Evolutionary conservation across 129 eudicot genomes (phyloP), one percentile per base, ranked within the genome.

Genomic region (Scalesia atractyloides): DNA sequence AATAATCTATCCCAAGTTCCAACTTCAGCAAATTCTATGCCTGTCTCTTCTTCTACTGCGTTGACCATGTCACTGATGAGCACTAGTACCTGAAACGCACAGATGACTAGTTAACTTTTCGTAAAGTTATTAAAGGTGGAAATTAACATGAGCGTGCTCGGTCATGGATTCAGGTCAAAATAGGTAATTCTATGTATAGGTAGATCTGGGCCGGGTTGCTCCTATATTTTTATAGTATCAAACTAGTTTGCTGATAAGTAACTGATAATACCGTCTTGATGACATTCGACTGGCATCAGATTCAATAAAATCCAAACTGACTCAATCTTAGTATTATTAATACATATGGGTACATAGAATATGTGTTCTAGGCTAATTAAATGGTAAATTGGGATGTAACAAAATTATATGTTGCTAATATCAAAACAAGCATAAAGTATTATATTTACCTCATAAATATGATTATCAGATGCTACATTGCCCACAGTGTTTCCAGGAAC

Each of bases 401-500:
- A 24, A 24, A 24, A n/a, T 24, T 24, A 24, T 24, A 24, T 24
- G 26, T 24, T 24, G 26, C 26, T 24, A 24, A 24, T 24, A 24
- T 2, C 26, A 24, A 24, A 24, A 24, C 26, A 24, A 24, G 26
- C 26, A 24, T 24, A 24, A 24, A 24, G 26, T 24, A 24, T 24
- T 2, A 24, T 24, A 24, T 24, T 24, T 1, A 24, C 26, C 26
- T 24, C 26, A 24, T 24, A 24, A 24, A 24, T 24, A 24, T 24
- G 26, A 24, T 24, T 24, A 24, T 24, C 26, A 2, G 26, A 24
- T 1, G 26, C 98, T 17, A 93, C 98, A 54, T 7, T 89, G 68
- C 98, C 98, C 24, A 94, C 98, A 50, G 95, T 87, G 64, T 96
- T 92, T 56, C 98, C 98, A 62, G 96, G 98, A 85, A 87, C 87